Conservation (phyloP, 306 rosid genomes). For the Cicer cuneatum region DNA sequence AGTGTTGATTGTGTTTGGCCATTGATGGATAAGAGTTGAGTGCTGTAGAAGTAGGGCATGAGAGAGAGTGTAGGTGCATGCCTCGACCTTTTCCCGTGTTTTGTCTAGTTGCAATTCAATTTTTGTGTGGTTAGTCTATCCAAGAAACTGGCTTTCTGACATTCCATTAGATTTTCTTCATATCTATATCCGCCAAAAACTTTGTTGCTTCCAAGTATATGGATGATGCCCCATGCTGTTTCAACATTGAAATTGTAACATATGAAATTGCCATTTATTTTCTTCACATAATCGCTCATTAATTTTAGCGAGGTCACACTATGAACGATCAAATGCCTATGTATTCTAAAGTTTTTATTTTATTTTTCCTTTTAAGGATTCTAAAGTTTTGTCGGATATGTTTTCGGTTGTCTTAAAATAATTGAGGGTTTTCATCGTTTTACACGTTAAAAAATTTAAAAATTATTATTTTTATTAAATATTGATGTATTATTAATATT, state of each 20-base stretch:
- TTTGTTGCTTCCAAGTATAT: conserved; percentile 28
- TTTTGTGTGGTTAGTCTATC: conserved; percentile 16
- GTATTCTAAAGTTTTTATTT: too few relatives aligned
- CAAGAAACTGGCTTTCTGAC: conserved; percentile 45
- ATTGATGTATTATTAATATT: too few relatives aligned
- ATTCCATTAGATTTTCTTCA: conserved; percentile 46
- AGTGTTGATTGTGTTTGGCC: neutral
- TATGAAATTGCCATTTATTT: neutral
- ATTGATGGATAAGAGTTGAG: neutral
- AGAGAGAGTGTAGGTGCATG: conserved; percentile 4
- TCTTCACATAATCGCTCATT: neutral
- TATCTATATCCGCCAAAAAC: neutral
- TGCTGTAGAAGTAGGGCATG: neutral
- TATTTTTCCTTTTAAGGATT: too few relatives aligned
- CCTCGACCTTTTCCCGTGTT: conserved; percentile 22
- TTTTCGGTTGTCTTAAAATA: too few relatives aligned
- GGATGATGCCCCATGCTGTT: neutral
- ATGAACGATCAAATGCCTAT: too few relatives aligned
- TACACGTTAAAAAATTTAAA: too few relatives aligned
- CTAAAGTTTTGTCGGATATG: too few relatives aligned
- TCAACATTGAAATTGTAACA: neutral
- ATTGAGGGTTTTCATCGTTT: too few relatives aligned
- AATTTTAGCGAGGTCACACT: neutral
- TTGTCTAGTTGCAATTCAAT: conserved; percentile 42
- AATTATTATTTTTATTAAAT: too few relatives aligned